Percentiles rank a stretch among this genome's conserved stretches.
These are phyloP conservation scores for Suhomyces sp. DNA, from an alignment of 805 yeast species.

Conservation along the genomic window DNA sequence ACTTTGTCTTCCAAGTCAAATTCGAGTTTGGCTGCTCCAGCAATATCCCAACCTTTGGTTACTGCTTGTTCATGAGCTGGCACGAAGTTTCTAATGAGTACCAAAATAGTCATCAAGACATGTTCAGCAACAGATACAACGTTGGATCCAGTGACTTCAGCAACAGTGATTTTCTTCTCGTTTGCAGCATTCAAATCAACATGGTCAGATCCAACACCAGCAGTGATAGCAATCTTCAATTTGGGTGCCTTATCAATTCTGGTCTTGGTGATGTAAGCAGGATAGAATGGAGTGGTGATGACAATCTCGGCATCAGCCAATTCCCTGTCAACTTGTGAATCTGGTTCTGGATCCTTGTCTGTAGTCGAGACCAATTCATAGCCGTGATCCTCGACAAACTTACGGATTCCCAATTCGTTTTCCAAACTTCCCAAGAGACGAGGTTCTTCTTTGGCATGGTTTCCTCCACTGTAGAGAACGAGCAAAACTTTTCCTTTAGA, in stretches of 20 bases:
- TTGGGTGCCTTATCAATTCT: conserved; percentile 70
- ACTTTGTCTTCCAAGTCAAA: conserved; percentile 76
- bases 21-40: conserved; percentile 65
- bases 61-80: conserved; percentile 74
- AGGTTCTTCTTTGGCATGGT: conserved; percentile 60
- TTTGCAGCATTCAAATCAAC: conserved; percentile 70
- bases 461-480: conserved; percentile 58
- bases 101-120: conserved; percentile 69
- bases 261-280: conserved; percentile 69
- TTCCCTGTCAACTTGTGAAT: conserved; percentile 59
- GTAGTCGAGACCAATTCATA: conserved; percentile 65
- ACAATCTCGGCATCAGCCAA: conserved; percentile 72
- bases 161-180: conserved; percentile 61
- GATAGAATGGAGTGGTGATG: conserved; percentile 82
- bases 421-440: conserved; percentile 68
- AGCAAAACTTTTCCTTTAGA: conserved; percentile 43
- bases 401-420: conserved; percentile 70
- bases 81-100: conserved; percentile 71
- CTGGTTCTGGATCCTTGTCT: conserved; percentile 62
- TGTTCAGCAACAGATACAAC: conserved; percentile 82
- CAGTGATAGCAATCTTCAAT: conserved; percentile 68
- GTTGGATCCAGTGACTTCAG: conserved; percentile 82
- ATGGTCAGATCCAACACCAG: conserved; percentile 86
- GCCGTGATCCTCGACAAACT: conserved; percentile 64
- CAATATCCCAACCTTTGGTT: conserved; percentile 70